phyloP scores from a whole-genome alignment of 2,329 filamentous ascomycete genomes.

The Aspergillus fumigatus region DNA sequence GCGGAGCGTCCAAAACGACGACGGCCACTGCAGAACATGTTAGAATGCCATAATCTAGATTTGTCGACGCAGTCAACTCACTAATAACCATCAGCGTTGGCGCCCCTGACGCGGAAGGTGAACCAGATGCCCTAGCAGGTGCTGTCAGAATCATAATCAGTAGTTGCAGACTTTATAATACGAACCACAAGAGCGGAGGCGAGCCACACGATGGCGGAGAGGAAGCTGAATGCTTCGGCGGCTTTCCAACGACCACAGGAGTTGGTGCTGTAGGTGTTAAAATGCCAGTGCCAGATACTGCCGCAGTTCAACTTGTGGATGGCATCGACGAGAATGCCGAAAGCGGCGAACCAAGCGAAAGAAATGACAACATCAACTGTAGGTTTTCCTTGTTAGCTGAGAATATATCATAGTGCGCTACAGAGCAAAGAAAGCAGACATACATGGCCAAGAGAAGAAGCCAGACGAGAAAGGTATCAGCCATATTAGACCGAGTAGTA shows the following conservation, averaged over 20 bases:
- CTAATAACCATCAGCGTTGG: constrained; percentile 12
- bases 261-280: constrained; percentile 44
- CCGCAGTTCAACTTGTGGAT: constrained; percentile 50
- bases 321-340: constrained; percentile 61
- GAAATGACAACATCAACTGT: constrained; percentile 63
- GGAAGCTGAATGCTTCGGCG: constrained; percentile 65
- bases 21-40: constrained; percentile 3
- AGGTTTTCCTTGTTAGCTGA: constrained; percentile 1
- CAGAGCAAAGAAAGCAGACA: constrained; percentile 5
- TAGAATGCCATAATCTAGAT: background rate
- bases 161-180: background rate
- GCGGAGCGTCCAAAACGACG: constrained; percentile 9
- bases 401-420: background rate
- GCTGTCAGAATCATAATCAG: constrained; percentile 7
- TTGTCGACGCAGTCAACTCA: constrained; percentile 13
- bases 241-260: constrained; percentile 67
- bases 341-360: constrained; percentile 65
- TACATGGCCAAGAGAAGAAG: constrained; percentile 64
- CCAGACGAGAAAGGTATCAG: constrained; percentile 64
- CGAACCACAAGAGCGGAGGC: constrained; percentile 55
- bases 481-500: constrained; percentile 67
- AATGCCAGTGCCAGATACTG: constrained; percentile 56
- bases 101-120: constrained; percentile 25
- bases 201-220: constrained; percentile 68
- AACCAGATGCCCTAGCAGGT: constrained; percentile 31